Evolutionary conservation across 164 flowering plant species (phyloP).

Genomic region (Hamamelis virginiana): DNA sequence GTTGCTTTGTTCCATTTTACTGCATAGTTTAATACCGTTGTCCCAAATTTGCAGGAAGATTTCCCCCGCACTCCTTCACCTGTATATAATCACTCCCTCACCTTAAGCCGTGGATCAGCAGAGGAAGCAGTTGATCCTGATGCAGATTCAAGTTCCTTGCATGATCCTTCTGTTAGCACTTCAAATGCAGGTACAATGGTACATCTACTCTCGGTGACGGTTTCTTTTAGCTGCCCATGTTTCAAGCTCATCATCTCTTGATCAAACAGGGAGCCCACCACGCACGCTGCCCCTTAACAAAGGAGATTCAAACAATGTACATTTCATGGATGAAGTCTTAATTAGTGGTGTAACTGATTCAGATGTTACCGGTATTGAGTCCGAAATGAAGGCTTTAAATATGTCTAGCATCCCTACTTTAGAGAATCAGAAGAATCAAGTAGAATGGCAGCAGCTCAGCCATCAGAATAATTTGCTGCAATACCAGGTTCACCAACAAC

Average conservation of each 20-base stretch:
- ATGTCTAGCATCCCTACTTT: conserved; percentile 23
- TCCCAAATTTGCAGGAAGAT: conserved; percentile 48
- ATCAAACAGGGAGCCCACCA: conserved; percentile 21
- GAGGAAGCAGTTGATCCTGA: conserved; percentile 50
- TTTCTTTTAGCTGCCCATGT: conserved; percentile 12
- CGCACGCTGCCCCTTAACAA: conserved; percentile 9
- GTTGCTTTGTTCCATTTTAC: neutral
- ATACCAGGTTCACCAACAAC: conserved; percentile 29
- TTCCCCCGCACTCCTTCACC: conserved; percentile 82
- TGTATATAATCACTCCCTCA: conserved; percentile 53
- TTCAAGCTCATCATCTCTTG: conserved; percentile 22
- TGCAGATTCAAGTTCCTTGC: conserved; percentile 26
- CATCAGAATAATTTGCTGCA: conserved; percentile 27
- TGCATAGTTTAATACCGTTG: neutral
- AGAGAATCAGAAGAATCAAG: conserved; percentile 14
- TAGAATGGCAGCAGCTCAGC: conserved; percentile 20
- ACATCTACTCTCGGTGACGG: conserved; percentile 22
- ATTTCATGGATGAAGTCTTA: conserved; percentile 23
- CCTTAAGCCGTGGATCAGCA: conserved; percentile 33
- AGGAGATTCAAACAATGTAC: conserved; percentile 25
- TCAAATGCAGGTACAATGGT: conserved; percentile 17
- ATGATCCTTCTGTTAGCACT: conserved; percentile 33
- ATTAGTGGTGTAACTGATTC: conserved; percentile 19
- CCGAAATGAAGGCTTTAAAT: conserved; percentile 30
- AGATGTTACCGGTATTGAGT: conserved; percentile 27